These are phyloP conservation scores for Exophiala aquamarina DNA, from an alignment of 2,329 filamentous ascomycete genomes.

Conservation along the genomic window DNA sequence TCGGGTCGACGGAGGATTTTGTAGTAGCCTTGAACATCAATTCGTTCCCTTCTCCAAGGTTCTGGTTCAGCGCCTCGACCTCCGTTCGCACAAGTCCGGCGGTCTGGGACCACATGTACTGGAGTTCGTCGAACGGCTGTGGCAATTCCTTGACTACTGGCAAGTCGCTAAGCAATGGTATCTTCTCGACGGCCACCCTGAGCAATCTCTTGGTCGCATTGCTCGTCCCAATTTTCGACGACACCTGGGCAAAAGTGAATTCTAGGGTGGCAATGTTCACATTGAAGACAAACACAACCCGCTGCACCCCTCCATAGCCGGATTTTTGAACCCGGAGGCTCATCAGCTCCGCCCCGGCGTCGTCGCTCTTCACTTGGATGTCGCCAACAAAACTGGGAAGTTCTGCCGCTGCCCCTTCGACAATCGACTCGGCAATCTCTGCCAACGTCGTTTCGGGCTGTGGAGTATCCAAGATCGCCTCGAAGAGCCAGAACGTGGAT, in stretches of 20 bases:
- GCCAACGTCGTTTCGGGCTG: too few species aligned
- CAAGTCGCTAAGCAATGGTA: background rate
- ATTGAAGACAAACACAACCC: background rate
- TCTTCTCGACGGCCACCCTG: background rate
- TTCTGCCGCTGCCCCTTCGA: too few species aligned
- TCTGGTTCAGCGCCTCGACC: background rate
- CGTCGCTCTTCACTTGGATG: too few species aligned
- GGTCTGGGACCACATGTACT: conserved; percentile 10
- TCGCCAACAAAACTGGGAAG: too few species aligned
- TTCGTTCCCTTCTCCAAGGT: background rate
- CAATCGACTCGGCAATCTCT: too few species aligned
- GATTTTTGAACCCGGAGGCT: background rate
- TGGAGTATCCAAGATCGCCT: too few species aligned
- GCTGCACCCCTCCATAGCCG: background rate
- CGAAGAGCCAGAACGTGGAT: too few species aligned
- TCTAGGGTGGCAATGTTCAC: background rate
- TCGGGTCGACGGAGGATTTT: background rate
- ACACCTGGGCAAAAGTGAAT: background rate
- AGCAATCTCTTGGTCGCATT: conserved; percentile 1
- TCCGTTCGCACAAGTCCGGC: background rate
- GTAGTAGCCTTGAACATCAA: background rate
- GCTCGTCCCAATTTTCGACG: background rate
- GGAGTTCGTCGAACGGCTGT: conserved; percentile 21
- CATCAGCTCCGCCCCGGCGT: too few species aligned
- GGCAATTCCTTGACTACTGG: conserved; percentile 5